Base-by-base conservation (phyloP, 257 asterid genomes). In the Petrea volubilis region DNA sequence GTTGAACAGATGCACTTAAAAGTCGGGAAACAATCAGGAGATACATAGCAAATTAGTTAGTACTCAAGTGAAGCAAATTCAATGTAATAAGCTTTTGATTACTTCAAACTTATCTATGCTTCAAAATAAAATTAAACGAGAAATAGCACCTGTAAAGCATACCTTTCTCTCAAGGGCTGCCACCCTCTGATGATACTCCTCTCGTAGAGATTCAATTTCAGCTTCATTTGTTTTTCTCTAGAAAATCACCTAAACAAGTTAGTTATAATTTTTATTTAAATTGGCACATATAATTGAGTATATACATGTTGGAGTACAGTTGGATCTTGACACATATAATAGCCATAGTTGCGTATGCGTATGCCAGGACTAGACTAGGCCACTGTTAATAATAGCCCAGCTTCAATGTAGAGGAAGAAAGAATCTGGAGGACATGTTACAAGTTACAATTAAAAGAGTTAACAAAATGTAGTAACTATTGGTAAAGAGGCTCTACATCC, bases 141-240 rank as follows among this genome's bases (percentile, higher is more conserved):
- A 76, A 67, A 76, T 11, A 61, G 80, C 70, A 78, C 58, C 70
- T 59, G 77, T 33, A 69, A 13, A 60, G 50, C 57, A 66, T 83
- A 95, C 98, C 98, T 95, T 95, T 80, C 99, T 88, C 82, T 95
- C 99, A 75, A 95, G 96, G 64, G 90, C 75, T 77, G 98, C 79
- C 72, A 92, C 96, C 80, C 88, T 90, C 69, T 88, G 96, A 83
- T 92, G 98, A 71, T 88, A 92, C 85, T 95, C 99, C 80, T 95
- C 98, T 28, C 99, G 89, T 36, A 95, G 87, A 75, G 97, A 82
- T 74, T 95, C 99, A 80, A 82, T 67, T 83, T 87, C 98, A 79
- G 89, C 93, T 50, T 92, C 99, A 83, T 68, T 90, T 73, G 96
- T 86, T 80, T 87, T 90, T 72, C 84, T 80, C 99, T 95, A 87